A percentile compares a stretch with the other conserved stretches of the same genome.
phyloP scores from a whole-genome alignment of 768 basidiomycete species.

The Trichaptum fuscoviolaceum region DNA sequence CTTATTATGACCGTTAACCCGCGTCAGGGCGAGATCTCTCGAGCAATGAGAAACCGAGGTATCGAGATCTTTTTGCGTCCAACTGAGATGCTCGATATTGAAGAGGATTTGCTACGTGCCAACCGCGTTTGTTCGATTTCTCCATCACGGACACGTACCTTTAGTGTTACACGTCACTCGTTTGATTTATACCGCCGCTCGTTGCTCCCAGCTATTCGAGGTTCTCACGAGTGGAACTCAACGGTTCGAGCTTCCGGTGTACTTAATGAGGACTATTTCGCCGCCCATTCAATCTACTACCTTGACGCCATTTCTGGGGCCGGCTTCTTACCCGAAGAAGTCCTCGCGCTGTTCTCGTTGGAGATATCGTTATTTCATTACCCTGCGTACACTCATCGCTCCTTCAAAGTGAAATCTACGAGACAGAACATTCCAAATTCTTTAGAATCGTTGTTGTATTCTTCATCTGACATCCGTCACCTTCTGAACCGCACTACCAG shows the following conservation, averaged over 20 bases:
- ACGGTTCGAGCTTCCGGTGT: not conserved
- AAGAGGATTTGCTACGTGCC: not conserved
- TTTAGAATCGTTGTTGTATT: not conserved
- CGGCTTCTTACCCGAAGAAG: not conserved
- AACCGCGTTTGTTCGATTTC: not conserved
- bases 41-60: conserved; percentile 98
- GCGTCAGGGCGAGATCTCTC: conserved; percentile 86
- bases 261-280: not conserved
- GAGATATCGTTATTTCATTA: not conserved
- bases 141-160: not conserved
- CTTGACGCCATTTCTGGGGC: not conserved
- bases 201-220: not conserved
- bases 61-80: conserved; percentile 64
- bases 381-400: not conserved
- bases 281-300: not conserved
- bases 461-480: not conserved
- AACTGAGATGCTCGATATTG: not conserved
- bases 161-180: not conserved
- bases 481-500: not conserved
- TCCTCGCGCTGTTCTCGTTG: not conserved
- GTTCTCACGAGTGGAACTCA: not conserved
- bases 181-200: conserved; percentile 7
- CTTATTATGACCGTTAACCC: conserved; percentile 94
- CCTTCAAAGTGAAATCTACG: not conserved
- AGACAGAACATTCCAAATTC: not conserved